These are phyloP conservation scores for Arachis stenosperma DNA, from an alignment of 306 rosid species.

Conservation along the genomic window DNA sequence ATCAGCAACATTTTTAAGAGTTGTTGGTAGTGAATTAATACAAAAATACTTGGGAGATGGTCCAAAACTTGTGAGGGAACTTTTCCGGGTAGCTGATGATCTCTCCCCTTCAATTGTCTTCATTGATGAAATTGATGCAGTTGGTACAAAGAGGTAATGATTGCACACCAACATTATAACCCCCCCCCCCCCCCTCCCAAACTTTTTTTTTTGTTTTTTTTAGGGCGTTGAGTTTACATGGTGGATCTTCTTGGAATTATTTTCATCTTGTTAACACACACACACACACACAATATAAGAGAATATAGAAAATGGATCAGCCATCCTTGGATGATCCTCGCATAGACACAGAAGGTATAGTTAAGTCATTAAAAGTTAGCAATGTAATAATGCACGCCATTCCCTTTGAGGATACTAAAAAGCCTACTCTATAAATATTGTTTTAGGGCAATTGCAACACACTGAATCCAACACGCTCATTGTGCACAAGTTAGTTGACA, in stretches of 20 bases:
- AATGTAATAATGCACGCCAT: too few relatives aligned
- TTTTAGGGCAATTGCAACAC: too few relatives aligned
- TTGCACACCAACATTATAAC: neutral
- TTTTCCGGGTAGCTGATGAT: conserved; percentile 97
- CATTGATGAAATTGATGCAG: conserved; percentile 96
- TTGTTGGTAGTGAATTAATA: conserved; percentile 97
- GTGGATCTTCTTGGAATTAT: conserved; percentile 10
- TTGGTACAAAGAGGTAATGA: conserved; percentile 89
- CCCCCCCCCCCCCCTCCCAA: too few relatives aligned
- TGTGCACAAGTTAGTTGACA: too few relatives aligned
- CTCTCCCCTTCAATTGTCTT: conserved; percentile 97
- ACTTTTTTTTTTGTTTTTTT: neutral
- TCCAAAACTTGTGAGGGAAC: conserved; percentile 96
- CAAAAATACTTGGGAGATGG: conserved; percentile 98
- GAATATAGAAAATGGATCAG: too few relatives aligned
- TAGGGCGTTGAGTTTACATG: neutral
- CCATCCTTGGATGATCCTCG: too few relatives aligned
- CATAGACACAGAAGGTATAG: too few relatives aligned
- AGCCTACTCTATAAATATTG: too few relatives aligned
- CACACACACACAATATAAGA: too few relatives aligned
- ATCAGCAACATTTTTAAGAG: conserved; percentile 96
- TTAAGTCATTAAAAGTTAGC: too few relatives aligned
- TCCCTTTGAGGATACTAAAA: too few relatives aligned
- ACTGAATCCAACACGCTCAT: too few relatives aligned
- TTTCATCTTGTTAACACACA: neutral